These are phyloP conservation scores for Trichoderma harzianum DNA, from an alignment of 2,329 filamentous ascomycete genomes.

Conservation along the genomic window DNA sequence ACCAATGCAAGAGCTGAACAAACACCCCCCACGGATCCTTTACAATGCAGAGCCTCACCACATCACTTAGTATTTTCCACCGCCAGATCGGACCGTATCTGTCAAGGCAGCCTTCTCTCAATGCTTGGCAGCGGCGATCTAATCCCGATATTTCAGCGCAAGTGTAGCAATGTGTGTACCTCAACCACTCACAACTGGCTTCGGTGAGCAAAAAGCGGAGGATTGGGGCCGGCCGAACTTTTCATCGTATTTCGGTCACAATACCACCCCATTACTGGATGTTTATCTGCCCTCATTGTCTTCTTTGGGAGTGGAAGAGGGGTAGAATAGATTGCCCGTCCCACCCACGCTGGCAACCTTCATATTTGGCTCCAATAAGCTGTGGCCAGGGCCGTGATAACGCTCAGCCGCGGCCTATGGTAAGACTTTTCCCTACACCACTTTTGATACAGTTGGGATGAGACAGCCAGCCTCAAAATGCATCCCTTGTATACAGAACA, in stretches of 20 bases:
- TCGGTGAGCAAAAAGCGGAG: not conserved
- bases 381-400: not conserved
- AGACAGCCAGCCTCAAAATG: not conserved
- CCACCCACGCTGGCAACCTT: not conserved
- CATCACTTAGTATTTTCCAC: not conserved
- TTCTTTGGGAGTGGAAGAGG: not conserved
- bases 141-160: not conserved
- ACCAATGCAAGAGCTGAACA: not conserved
- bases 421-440: not conserved
- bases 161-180: not conserved
- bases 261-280: not conserved
- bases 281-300: not conserved
- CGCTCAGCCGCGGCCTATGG: not conserved
- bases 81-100: not conserved
- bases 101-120: not conserved
- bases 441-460: not conserved
- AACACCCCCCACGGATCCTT: not conserved
- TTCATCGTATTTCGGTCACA: not conserved
- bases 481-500: not conserved
- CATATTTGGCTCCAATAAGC: not conserved
- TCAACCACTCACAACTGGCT: not conserved
- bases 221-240: not conserved
- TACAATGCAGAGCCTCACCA: not conserved
- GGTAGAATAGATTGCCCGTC: not conserved
- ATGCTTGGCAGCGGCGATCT: not conserved